phyloP scores from a whole-genome alignment of 768 basidiomycete species.

The Termitomyces heimii region DNA sequence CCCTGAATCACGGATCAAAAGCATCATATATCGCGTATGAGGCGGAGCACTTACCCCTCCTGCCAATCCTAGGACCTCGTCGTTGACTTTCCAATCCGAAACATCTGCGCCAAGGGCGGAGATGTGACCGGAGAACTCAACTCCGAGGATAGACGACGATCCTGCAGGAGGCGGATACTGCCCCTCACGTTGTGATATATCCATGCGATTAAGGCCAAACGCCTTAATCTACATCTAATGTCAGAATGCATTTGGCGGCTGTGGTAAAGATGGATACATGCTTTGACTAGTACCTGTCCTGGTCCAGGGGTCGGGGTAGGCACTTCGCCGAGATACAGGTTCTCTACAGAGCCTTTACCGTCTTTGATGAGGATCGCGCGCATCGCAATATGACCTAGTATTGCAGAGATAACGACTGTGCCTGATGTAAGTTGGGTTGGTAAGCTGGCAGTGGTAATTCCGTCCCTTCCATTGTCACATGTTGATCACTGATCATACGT shows the following conservation, averaged over 20 bases:
- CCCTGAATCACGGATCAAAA: conserved; percentile 43
- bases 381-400: conserved; percentile 37
- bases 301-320: conserved; percentile 52
- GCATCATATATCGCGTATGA: not conserved
- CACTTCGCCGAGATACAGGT: conserved; percentile 71
- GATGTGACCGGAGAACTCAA: conserved; percentile 78
- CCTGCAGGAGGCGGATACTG: conserved; percentile 77
- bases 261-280: conserved; percentile 14
- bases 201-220: conserved; percentile 90
- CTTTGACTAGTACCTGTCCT: conserved; percentile 79
- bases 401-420: not conserved
- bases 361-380: conserved; percentile 75
- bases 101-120: conserved; percentile 45
- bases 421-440: not conserved
- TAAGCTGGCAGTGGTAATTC: not conserved
- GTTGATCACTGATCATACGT: not conserved
- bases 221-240: conserved; percentile 51
- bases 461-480: not conserved
- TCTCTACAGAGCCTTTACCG: conserved; percentile 68
- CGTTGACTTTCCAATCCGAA: conserved; percentile 51
- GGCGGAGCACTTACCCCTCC: conserved; percentile 54
- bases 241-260: not conserved
- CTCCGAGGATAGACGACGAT: conserved; percentile 70
- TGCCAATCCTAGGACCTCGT: conserved; percentile 76
- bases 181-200: conserved; percentile 66